Evolutionary conservation across 306 rosid species (phyloP).

Genomic region (Senna siamea): DNA sequence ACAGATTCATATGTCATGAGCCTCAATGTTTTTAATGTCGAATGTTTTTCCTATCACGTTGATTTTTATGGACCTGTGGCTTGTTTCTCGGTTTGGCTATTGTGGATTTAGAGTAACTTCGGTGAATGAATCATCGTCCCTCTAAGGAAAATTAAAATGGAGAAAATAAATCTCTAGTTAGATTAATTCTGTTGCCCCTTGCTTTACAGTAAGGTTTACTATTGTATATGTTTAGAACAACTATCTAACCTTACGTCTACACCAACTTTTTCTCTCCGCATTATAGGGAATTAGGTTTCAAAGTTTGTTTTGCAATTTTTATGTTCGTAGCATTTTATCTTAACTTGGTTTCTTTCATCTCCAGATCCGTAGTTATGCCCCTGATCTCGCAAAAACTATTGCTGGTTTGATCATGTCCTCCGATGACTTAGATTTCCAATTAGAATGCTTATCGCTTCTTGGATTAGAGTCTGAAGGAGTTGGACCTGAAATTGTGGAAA

Average conservation of each 20-base stretch:
- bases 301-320: conserved; percentile 27
- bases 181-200: conserved; percentile 2
- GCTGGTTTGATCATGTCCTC: conserved; percentile 82
- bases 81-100: too few relatives aligned
- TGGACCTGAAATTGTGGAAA: conserved; percentile 61
- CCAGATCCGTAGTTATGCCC: conserved; percentile 78
- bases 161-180: not conserved
- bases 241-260: conserved; percentile 8
- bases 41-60: not conserved
- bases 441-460: conserved; percentile 81
- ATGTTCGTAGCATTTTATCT: not conserved
- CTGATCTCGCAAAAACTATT: conserved; percentile 84
- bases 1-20: not conserved
- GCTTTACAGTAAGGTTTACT: not conserved
- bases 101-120: too few relatives aligned
- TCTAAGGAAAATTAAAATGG: too few relatives aligned
- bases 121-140: too few relatives aligned
- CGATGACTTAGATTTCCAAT: conserved; percentile 64
- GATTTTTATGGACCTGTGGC: not conserved
- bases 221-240: not conserved
- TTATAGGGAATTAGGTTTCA: not conserved
- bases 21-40: not conserved
- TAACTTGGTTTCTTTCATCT: conserved; percentile 28
- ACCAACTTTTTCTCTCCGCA: too few relatives aligned
- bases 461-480: conserved; percentile 66